A percentile compares a stretch with the other conserved stretches of the same genome.
These are phyloP conservation scores for Suhomyces atakaporum DNA, from an alignment of 1,139 yeast species.

Conservation along the genomic window DNA sequence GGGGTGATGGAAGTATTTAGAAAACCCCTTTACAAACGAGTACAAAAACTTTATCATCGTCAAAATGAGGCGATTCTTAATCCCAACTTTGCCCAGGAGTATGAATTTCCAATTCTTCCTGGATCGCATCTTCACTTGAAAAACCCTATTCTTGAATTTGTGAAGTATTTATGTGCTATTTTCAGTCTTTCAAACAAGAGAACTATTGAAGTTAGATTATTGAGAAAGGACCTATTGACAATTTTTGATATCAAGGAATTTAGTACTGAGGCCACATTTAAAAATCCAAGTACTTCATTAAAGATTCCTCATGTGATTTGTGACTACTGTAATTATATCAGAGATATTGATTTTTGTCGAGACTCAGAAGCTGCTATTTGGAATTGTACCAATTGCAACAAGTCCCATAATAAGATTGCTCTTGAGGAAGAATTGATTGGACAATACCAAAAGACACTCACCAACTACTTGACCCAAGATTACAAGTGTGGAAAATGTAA, in stretches of 20 bases:
- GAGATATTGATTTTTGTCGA: constrained; percentile 82
- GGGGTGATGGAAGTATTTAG: constrained; percentile 56
- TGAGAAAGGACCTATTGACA: constrained; percentile 72
- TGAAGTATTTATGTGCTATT: constrained; percentile 74
- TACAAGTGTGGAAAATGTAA: constrained; percentile 77
- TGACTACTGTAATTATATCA: constrained; percentile 71
- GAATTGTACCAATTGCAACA: constrained; percentile 70
- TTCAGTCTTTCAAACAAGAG: constrained; percentile 66
- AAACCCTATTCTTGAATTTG: constrained; percentile 79
- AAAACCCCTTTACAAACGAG: constrained; percentile 64
- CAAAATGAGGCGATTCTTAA: constrained; percentile 76
- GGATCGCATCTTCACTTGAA: constrained; percentile 63
- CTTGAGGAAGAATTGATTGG: constrained; percentile 79
- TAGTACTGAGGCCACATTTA: constrained; percentile 72
- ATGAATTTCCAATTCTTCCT: constrained; percentile 69
- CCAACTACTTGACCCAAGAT: constrained; percentile 78
- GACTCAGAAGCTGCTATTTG: constrained; percentile 56
- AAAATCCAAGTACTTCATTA: constrained; percentile 73
- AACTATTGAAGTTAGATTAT: constrained; percentile 68
- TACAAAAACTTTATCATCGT: constrained; percentile 62
- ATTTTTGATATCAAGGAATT: constrained; percentile 84
- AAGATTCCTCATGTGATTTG: constrained; percentile 71
- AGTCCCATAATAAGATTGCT: constrained; percentile 62
- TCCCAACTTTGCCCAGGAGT: constrained; percentile 63
- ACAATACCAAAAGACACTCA: constrained; percentile 55